A percentile compares a stretch with the other conserved stretches of the same genome.
These are phyloP conservation scores for Asterophora parasitica DNA, from an alignment of 768 basidiomycete genomes.

Conservation along the genomic window DNA sequence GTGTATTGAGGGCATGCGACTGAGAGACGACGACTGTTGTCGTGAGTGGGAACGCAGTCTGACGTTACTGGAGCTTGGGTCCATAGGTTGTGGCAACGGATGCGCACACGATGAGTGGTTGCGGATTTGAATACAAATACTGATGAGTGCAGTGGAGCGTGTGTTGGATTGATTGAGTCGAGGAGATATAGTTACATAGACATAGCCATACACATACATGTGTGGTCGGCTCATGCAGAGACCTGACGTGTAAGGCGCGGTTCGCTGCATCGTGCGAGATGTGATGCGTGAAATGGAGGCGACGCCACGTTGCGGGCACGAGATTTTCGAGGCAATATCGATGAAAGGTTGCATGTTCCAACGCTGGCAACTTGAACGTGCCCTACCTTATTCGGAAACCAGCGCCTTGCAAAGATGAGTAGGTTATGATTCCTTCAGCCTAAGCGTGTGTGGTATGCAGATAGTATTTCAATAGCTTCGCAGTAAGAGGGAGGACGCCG, in stretches of 20 bases:
- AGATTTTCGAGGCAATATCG: slow-evolving; percentile 4
- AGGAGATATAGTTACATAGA: slow-evolving; percentile 17
- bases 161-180: slow-evolving; percentile 9
- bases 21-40: slow-evolving; percentile 17
- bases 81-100: slow-evolving; percentile 13
- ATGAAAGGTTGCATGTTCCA: slow-evolving; percentile 5
- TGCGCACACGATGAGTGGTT: slow-evolving; percentile 2
- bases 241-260: slow-evolving; percentile 16
- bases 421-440: too few relatives aligned
- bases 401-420: too few relatives aligned
- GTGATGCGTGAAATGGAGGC: slow-evolving; percentile 3
- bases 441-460: too few relatives aligned
- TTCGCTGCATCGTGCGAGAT: slow-evolving; percentile 8
- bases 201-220: slow-evolving; percentile 19
- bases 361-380: neutral
- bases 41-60: slow-evolving; percentile 20
- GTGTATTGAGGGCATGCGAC: slow-evolving; percentile 43
- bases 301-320: slow-evolving; percentile 14
- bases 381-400: too few relatives aligned
- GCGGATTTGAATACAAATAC: slow-evolving; percentile 9
- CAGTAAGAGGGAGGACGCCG: too few relatives aligned
- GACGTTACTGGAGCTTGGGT: slow-evolving; percentile 16
- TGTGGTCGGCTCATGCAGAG: slow-evolving; percentile 11
- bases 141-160: slow-evolving; percentile 1
- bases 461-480: too few relatives aligned